Percentiles rank a stretch among this genome's conserved stretches.
Conservation (phyloP, 441 rosid genomes). For the Erysimum pusillum region DNA sequence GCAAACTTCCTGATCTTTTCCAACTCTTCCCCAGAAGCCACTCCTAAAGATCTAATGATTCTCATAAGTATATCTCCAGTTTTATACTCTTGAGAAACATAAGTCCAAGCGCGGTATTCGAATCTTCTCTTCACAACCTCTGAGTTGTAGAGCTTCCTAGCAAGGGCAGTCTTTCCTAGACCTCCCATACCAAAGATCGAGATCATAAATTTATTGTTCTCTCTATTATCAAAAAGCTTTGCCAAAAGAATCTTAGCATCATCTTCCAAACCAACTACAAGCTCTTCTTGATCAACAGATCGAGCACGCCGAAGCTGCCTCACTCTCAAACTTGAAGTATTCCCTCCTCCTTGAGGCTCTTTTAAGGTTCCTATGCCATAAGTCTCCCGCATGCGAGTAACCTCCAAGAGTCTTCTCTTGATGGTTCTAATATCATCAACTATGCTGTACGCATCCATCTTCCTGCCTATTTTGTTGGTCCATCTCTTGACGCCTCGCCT, state of each 20-base stretch:
- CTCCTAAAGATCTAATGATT: slow-evolving; percentile 26
- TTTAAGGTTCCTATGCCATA: slow-evolving; percentile 6
- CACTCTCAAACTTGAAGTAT: background rate
- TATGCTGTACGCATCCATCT: background rate
- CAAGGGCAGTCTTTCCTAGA: slow-evolving; percentile 34
- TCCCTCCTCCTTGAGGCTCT: background rate
- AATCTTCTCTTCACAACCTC: slow-evolving; percentile 10
- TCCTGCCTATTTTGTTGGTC: background rate
- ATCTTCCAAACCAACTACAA: slow-evolving; percentile 17
- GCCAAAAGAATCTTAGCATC: slow-evolving; percentile 19
- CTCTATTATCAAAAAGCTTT: slow-evolving; percentile 9
- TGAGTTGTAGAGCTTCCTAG: slow-evolving; percentile 33
- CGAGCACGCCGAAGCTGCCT: slow-evolving; percentile 9
- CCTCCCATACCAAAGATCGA: slow-evolving; percentile 42
- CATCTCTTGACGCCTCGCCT: slow-evolving; percentile 8
- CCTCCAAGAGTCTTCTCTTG: slow-evolving; percentile 20
- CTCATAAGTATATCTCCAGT: slow-evolving; percentile 34
- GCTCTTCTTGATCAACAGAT: background rate
- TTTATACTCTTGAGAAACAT: slow-evolving; percentile 35
- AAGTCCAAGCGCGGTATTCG: background rate
- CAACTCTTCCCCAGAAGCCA: background rate
- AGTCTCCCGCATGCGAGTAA: slow-evolving; percentile 19
- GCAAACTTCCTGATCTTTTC: slow-evolving; percentile 1
- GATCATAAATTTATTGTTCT: background rate
- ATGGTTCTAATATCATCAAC: slow-evolving; percentile 13